Conservation (phyloP, 345 rosid species). For the Triadica sebifera region DNA sequence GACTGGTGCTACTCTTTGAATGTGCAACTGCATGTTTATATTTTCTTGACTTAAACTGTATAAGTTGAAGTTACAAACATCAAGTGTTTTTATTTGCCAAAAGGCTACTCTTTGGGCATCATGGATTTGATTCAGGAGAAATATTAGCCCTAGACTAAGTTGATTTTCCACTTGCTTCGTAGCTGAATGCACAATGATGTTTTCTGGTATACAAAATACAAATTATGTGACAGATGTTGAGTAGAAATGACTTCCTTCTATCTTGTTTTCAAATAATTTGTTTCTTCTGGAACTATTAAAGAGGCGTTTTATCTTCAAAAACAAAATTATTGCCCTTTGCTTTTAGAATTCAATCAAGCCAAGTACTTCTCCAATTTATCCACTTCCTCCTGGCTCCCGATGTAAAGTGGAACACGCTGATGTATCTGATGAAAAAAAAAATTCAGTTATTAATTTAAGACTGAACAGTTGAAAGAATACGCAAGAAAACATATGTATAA, state of each 20-base stretch:
- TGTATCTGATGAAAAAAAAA: slow-evolving; percentile 51
- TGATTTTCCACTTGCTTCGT: not conserved
- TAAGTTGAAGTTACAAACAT: too few relatives aligned
- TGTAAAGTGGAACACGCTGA: slow-evolving; percentile 86
- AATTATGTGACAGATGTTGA: not conserved
- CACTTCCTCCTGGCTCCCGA: slow-evolving; percentile 85
- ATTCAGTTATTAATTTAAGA: not conserved
- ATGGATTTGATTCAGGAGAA: not conserved
- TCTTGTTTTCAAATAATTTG: slow-evolving; percentile 9
- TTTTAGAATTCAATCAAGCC: slow-evolving; percentile 48
- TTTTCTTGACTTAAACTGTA: too few relatives aligned
- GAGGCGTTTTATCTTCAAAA: slow-evolving; percentile 19
- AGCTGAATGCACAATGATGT: not conserved
- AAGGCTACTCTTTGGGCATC: not conserved
- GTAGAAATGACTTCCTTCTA: slow-evolving; percentile 3
- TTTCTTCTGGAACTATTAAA: slow-evolving; percentile 5
- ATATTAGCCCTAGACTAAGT: not conserved
- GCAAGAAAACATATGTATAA: not conserved
- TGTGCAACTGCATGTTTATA: not conserved
- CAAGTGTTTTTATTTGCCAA: too few relatives aligned
- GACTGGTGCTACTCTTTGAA: slow-evolving; percentile 1
- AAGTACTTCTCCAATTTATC: slow-evolving; percentile 90
- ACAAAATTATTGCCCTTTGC: slow-evolving; percentile 21
- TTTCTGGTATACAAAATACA: not conserved
- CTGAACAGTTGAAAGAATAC: not conserved